These are phyloP conservation scores for Psilocybe cubensis DNA, from an alignment of 768 basidiomycete species.

Conservation along the genomic window DNA sequence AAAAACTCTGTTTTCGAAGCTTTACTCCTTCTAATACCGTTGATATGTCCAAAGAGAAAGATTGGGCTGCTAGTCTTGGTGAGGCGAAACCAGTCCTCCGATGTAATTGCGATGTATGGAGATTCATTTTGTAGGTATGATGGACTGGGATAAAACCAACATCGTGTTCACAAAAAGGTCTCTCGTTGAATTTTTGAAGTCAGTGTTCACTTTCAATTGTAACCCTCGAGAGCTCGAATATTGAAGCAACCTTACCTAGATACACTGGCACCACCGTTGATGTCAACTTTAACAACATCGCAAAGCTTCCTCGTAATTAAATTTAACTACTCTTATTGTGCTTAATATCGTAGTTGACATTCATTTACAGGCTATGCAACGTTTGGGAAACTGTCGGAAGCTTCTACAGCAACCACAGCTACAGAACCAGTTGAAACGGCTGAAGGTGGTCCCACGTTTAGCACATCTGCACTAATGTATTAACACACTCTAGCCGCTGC, in stretches of 20 bases:
- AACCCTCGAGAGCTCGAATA: background rate
- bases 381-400: slow-evolving; percentile 59
- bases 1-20: slow-evolving; percentile 33
- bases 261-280: slow-evolving; percentile 79
- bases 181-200: slow-evolving; percentile 81
- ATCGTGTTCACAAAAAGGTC: slow-evolving; percentile 83
- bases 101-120: background rate
- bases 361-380: slow-evolving; percentile 62
- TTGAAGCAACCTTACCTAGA: slow-evolving; percentile 36
- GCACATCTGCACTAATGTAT: background rate
- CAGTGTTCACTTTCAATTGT: slow-evolving; percentile 22
- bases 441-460: background rate
- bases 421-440: background rate
- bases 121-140: slow-evolving; percentile 55
- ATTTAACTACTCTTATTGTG: slow-evolving; percentile 21
- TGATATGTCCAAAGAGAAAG: slow-evolving; percentile 69
- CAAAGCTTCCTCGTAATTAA: slow-evolving; percentile 73
- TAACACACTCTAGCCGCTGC: slow-evolving; percentile 1
- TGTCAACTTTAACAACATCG: slow-evolving; percentile 72
- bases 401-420: slow-evolving; percentile 4
- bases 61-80: slow-evolving; percentile 76
- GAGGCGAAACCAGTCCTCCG: background rate
- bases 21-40: slow-evolving; percentile 59
- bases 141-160: slow-evolving; percentile 79
- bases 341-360: background rate